These are phyloP conservation scores for Fagus sylvatica DNA, from an alignment of 306 rosid species.

Conservation along the genomic window DNA sequence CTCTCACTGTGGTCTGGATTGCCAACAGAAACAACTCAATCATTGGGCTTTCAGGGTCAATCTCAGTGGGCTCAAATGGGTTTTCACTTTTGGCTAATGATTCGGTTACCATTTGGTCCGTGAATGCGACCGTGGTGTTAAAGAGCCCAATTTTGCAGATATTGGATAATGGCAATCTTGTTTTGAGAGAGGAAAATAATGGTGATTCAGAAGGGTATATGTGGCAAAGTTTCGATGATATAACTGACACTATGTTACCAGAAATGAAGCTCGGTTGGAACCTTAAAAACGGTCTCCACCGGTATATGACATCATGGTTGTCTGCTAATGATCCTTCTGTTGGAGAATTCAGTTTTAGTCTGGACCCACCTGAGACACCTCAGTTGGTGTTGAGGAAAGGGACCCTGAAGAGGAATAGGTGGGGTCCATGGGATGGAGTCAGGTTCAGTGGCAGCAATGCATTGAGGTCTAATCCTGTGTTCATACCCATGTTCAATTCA, in stretches of 20 bases:
- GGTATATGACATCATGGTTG: slow-evolving; percentile 25
- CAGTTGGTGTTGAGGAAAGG: slow-evolving; percentile 18
- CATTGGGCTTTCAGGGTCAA: neutral
- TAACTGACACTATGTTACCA: slow-evolving; percentile 20
- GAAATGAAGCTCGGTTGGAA: slow-evolving; percentile 42
- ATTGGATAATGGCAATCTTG: slow-evolving; percentile 25
- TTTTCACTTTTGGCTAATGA: neutral
- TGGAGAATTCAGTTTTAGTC: slow-evolving; percentile 17
- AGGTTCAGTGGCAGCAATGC: slow-evolving; percentile 23
- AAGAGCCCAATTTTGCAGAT: slow-evolving; percentile 13
- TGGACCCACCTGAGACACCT: slow-evolving; percentile 24
- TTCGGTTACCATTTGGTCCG: slow-evolving; percentile 6
- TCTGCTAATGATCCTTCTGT: slow-evolving; percentile 5
- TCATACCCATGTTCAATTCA: slow-evolving; percentile 17
- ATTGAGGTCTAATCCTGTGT: slow-evolving; percentile 14
- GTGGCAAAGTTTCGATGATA: slow-evolving; percentile 34
- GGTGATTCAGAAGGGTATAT: neutral
- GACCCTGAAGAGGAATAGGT: slow-evolving; percentile 5
- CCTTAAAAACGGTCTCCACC: neutral
- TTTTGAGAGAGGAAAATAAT: slow-evolving; percentile 11
- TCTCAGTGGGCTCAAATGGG: slow-evolving; percentile 16
- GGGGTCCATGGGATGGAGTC: slow-evolving; percentile 40
- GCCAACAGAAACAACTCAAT: slow-evolving; percentile 30
- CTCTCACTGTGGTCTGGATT: slow-evolving; percentile 29
- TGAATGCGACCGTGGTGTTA: neutral